Evolutionary conservation across 768 basidiomycete genomes (phyloP).

Genomic region (Collybia nuda): DNA sequence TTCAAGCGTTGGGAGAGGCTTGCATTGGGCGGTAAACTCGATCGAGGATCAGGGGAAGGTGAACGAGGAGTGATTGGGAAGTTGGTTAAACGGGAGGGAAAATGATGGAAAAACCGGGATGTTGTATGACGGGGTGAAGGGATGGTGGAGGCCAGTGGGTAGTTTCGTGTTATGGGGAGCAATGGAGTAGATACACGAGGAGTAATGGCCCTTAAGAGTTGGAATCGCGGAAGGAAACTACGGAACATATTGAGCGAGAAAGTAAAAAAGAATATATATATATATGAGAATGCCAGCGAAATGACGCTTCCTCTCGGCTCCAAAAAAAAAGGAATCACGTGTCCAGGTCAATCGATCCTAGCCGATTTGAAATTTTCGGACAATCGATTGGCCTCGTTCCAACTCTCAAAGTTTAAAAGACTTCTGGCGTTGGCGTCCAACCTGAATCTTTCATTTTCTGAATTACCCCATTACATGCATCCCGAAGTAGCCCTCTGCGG

Average conservation of each 20-base stretch:
- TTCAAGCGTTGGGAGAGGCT: conserved; percentile 72
- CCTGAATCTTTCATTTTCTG: conserved; percentile 10
- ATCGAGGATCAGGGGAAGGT: conserved; percentile 19
- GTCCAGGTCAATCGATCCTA: neutral
- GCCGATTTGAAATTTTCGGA: neutral
- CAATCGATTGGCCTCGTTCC: neutral
- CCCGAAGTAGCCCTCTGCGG: conserved; percentile 21
- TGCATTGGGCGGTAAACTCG: conserved; percentile 46
- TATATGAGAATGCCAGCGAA: neutral
- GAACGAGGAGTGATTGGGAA: conserved; percentile 31
- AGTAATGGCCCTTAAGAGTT: conserved; percentile 43
- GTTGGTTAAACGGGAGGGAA: conserved; percentile 44
- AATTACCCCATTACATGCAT: conserved; percentile 42
- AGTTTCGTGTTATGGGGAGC: conserved; percentile 42
- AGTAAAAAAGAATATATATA: neutral
- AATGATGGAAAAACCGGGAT: conserved; percentile 50
- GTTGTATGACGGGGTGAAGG: conserved; percentile 25
- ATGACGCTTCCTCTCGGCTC: conserved; percentile 5
- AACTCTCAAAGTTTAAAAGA: neutral
- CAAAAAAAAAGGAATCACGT: neutral
- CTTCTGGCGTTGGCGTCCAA: neutral
- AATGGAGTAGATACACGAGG: conserved; percentile 48
- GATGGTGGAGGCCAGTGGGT: conserved; percentile 24
- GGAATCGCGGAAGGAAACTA: conserved; percentile 41
- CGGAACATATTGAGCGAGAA: conserved; percentile 23